Percentiles rank a stretch among this genome's conserved stretches.
These are phyloP conservation scores for Heterobasidion irregulare DNA, from an alignment of 1,284 basidiomycete species.

Conservation along the genomic window DNA sequence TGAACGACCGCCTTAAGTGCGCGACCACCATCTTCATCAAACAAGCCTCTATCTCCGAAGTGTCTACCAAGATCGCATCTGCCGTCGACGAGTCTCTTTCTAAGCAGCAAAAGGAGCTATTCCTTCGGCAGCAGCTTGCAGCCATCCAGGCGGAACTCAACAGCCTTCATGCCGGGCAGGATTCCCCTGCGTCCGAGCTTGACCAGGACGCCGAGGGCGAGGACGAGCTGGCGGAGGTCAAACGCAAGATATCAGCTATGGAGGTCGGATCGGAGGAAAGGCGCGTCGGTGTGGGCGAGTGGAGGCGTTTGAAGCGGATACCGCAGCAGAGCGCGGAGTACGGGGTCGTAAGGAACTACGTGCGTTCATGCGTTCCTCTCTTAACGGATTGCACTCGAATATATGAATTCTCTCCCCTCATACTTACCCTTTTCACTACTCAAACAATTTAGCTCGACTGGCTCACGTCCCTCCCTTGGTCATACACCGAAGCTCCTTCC, in stretches of 20 bases:
- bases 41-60: conserved; percentile 66
- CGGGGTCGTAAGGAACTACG: conserved; percentile 71
- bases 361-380: conserved; percentile 24
- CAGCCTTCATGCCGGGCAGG: conserved; percentile 26
- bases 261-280: conserved; percentile 68
- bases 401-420: background rate
- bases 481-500: conserved; percentile 4
- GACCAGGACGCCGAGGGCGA: conserved; percentile 74
- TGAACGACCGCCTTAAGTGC: conserved; percentile 51
- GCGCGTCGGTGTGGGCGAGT: conserved; percentile 79
- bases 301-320: conserved; percentile 66
- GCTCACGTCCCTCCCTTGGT: conserved; percentile 75
- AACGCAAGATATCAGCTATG: conserved; percentile 75
- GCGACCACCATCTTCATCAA: conserved; percentile 65
- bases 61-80: conserved; percentile 66
- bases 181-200: conserved; percentile 35
- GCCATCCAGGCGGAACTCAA: conserved; percentile 86
- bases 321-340: conserved; percentile 73
- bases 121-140: conserved; percentile 80
- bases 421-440: no score
- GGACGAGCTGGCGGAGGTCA: conserved; percentile 73
- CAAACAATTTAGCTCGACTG: conserved; percentile 59
- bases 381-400: background rate
- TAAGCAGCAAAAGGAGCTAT: conserved; percentile 78
- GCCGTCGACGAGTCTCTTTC: conserved; percentile 74